phyloP scores from a whole-genome alignment of 352 stramenopile genomes.

The Pythium coloratum region DNA sequence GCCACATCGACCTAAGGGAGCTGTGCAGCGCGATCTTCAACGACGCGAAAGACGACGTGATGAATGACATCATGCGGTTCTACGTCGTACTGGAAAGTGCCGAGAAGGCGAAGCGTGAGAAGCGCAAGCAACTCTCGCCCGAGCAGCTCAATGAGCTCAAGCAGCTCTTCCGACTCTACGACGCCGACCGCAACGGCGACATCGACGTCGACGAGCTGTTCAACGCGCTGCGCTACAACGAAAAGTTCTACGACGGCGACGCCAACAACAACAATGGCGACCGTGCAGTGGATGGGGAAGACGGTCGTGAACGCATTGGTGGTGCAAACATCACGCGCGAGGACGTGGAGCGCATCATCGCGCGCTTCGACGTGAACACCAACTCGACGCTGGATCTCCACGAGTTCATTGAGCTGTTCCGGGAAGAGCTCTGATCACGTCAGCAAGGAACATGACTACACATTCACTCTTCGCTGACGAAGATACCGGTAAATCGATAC shows the following conservation, averaged over 20 bases:
- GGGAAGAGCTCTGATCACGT: constrained; percentile 51
- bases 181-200: constrained; percentile 62
- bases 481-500: constrained; percentile 1
- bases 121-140: constrained; percentile 53
- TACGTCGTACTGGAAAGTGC: constrained; percentile 53
- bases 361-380: constrained; percentile 72
- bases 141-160: constrained; percentile 63
- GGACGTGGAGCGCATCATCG: constrained; percentile 71
- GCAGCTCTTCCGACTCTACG: constrained; percentile 73
- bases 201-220: constrained; percentile 74
- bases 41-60: constrained; percentile 36
- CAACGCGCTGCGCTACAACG: constrained; percentile 66
- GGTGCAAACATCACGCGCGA: constrained; percentile 40
- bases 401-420: constrained; percentile 83
- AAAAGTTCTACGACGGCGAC: constrained; percentile 61
- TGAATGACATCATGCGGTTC: constrained; percentile 59
- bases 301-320: neutral
- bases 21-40: constrained; percentile 61
- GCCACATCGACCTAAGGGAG: constrained; percentile 70
- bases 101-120: constrained; percentile 47
- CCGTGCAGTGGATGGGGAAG: neutral
- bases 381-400: constrained; percentile 71
- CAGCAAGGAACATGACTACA: constrained; percentile 15
- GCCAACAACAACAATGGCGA: constrained; percentile 7
- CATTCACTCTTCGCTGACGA: constrained; percentile 6